Base-by-base conservation (phyloP, 2,329 filamentous ascomycete species). In the Calonectria honghensis region DNA sequence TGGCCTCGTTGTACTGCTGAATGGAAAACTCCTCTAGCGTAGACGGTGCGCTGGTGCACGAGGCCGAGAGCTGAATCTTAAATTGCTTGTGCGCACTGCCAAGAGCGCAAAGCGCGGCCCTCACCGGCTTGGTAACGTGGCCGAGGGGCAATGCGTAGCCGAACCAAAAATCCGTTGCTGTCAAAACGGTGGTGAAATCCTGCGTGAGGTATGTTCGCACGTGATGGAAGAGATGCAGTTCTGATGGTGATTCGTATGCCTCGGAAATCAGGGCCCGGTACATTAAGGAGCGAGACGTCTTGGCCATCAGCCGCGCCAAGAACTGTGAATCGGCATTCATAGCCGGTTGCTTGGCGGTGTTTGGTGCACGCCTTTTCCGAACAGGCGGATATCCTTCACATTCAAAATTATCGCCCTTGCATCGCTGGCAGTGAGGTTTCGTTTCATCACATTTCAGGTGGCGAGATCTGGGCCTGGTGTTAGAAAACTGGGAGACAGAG, bases 1-100 rank as follows among this genome's bases (percentile, higher is more conserved):
- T 63, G 16, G 59, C 59, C 16, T 27, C 6, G 16, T 63, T 63
- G 37, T 63, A 63, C 16, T 63, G 59, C n/a, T n/a, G n/a, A n/a
- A 63, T 63, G 10, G 59, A 41, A 31, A 63, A 41, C 5, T 45
- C 59, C 18, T 63, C 59, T 11, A 63, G 24, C 13, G 35, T 13
- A 18, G 35, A 63, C 5, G 24, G 39, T 13, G 37, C 3, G 24
- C 35, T 31, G 9, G n/a, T 29, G 16, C 35, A 31, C 2, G n/a
- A 18, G 3, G 24, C n/a, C 14, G 39, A 31, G 11, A 63, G 59
- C 7, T 45, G 59, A n/a, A 27, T 63, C 24, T 63, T 63, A 37
- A 63, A 63, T 13, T 20, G 35, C 27, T 63, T 63, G 35, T 63
- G 59, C 1, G 59, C 35, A 16, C 59, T 45, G 11, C 59, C 59